Base-by-base conservation (phyloP, 73 alveolate genomes). In the Stentor roeselii region DNA sequence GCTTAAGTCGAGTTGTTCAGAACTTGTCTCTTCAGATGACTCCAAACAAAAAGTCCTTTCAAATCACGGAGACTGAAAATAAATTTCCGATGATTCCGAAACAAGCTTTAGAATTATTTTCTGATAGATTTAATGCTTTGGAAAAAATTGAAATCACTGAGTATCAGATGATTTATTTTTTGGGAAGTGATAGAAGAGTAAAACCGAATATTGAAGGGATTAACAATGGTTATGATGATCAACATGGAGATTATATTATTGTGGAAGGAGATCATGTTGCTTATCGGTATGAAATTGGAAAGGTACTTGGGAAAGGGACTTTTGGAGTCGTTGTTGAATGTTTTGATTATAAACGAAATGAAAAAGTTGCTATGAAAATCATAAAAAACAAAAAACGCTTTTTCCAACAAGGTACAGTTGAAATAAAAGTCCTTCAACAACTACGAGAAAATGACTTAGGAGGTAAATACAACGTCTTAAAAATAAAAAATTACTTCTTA, bases 401-500 rank as follows among this genome's bases (percentile, higher is more conserved):
- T 21, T 14, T 21, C 14, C 27, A 21, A 14, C 92, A 92, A 87
- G 93, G 92, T 3, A 89, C 87, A 67, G 92, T 75, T 27, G 97
- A 92, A 83, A 75, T 92, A 32, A 87, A 92, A 75, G 83, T 92
- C 60, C 60, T 92, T 42, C 85, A 92, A 40, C 78, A 83, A 84
- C 59, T 92, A 82, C 88, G 86, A 76, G 84, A 75, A 59, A 42
- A 87, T 77, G 92, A 91, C 59, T 87, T 87, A 27, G 91, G 58
- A 76, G 93, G 89, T 60, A 88, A 86, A 59, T 86, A 85, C 87
- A 89, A 88, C 85, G 87, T 93, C 58, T 90, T 93, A 2, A 90
- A 90, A 77, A 85, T 93, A 87, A 93, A 91, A 82, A 89, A 91
- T 42, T 78, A n/a, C 80, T 93, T 93, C 76, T 76, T 84, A 3